These are phyloP conservation scores for Wickerhamiella alocasiicola DNA, from an alignment of 805 yeast species.

Conservation along the genomic window DNA sequence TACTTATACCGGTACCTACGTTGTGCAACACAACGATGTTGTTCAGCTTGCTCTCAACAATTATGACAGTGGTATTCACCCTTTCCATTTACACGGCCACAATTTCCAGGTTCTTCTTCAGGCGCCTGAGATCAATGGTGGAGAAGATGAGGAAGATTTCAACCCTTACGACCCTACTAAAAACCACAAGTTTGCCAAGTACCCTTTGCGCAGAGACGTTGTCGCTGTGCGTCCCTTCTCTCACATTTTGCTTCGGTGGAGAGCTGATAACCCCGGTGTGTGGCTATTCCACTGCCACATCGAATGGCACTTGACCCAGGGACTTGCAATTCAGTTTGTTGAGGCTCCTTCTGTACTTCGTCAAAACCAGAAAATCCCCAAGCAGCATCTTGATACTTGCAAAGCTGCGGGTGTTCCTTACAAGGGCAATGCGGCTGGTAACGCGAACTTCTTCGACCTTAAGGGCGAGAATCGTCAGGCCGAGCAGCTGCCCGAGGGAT, in stretches of 20 bases:
- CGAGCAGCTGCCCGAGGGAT: conserved; percentile 63
- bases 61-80: conserved; percentile 83
- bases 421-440: conserved; percentile 85
- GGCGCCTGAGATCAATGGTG: conserved; percentile 37
- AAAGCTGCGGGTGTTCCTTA: conserved; percentile 37
- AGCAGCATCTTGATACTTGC: conserved; percentile 51
- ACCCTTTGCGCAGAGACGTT: conserved; percentile 78
- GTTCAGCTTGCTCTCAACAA: conserved; percentile 78
- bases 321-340: conserved; percentile 65
- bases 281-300: conserved; percentile 99
- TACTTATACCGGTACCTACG: conserved; percentile 60
- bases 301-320: conserved; percentile 97
- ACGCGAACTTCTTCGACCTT: conserved; percentile 49
- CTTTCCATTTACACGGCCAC: conserved; percentile 96
- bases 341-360: conserved; percentile 69
- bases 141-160: conserved; percentile 41
- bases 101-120: conserved; percentile 72
- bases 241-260: conserved; percentile 72
- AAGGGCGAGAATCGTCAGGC: conserved; percentile 63
- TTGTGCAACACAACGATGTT: conserved; percentile 51
- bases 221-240: conserved; percentile 72
- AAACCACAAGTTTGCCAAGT: conserved; percentile 44
- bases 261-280: conserved; percentile 92
- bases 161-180: conserved; percentile 41
- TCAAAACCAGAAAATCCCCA: conserved; percentile 46